phyloP scores from a whole-genome alignment of 2,329 filamentous ascomycete genomes.

The Calonectria pseudoturangicola region DNA sequence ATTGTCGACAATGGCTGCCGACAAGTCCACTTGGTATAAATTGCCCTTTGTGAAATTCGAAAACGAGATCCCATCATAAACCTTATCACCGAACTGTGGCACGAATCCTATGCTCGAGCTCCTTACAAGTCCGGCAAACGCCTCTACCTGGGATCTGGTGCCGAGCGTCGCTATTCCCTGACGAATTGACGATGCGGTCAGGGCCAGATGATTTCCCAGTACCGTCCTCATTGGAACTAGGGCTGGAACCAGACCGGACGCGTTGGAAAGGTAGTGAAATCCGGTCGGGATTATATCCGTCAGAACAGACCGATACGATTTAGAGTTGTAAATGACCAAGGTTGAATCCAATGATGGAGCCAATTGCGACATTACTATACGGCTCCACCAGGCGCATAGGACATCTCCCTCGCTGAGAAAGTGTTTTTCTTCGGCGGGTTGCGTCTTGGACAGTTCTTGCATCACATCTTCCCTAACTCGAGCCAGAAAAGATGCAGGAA shows the following conservation, averaged over 20 bases:
- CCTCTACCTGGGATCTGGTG: constrained; percentile 2
- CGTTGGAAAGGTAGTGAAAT: constrained; percentile 18
- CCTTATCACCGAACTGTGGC: constrained; percentile 6
- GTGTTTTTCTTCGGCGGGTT: neutral
- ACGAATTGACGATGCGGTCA: neutral
- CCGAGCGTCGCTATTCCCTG: neutral
- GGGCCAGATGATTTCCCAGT: neutral
- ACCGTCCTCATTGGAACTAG: constrained; percentile 6
- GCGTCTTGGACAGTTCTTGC: neutral
- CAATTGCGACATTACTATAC: constrained; percentile 3
- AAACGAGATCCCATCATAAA: neutral
- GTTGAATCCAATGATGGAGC: constrained; percentile 5
- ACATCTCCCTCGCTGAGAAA: constrained; percentile 19
- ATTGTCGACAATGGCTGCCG: neutral
- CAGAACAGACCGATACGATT: constrained; percentile 15
- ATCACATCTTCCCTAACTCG: neutral
- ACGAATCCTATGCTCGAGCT: constrained; percentile 2
- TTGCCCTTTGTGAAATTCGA: constrained; percentile 5
- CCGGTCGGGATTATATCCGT: constrained; percentile 6
- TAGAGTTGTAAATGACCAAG: constrained; percentile 23
- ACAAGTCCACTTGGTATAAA: neutral
- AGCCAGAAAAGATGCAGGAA: neutral
- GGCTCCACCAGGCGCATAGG: constrained; percentile 19
- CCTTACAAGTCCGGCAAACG: constrained; percentile 4
- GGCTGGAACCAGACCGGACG: neutral